Base-by-base conservation (phyloP, 495 filamentous ascomycete genomes). In the Lasiosphaeriaceae sp. region DNA sequence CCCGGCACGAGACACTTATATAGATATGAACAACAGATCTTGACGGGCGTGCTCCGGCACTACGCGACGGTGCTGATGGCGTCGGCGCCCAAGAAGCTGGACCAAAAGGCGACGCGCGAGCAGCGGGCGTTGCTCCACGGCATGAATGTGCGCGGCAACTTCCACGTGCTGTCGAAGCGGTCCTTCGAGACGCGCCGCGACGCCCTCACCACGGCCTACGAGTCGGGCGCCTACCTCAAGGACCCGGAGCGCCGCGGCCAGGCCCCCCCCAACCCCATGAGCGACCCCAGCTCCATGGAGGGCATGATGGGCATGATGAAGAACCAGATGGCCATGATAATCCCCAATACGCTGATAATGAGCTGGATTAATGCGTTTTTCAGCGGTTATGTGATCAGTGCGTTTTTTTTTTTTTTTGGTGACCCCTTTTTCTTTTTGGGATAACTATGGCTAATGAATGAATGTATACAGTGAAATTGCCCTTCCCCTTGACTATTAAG, bases 231-330 rank as follows among this genome's bases (percentile, higher is more conserved):
- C 21, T 97, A 90, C 71, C 76, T 98, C 24, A 97, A 96, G 71
- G 89, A 93, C 61, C 92, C 90, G 6, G 87, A 90, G 12, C 83
- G 78, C 63, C 86, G 86, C 57, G 93, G 92, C 49, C 88, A 96
- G 72, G 87, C 91, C 22, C 87, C 90, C 12, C 85, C 90, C 50
- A 97, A 98, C 72, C 94, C 95, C 19, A 92, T 97, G 89, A 88
- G 86, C 34, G 94, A 98, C 72, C 94, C 94, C n/a, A 88, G 86
- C 49, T 91, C 89, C 48, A 98, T 97, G 95, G 95, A 97, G 67
- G 92, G 90, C 55, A 97, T 97, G 93, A 97, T 97, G 94, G 93
- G 93, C 55, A 96, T 96, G 91, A 90, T 97, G 85, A 98, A 97
- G 84, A 91, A 91, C 50, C 96, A 98, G 66, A 96, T 98, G 90